A percentile compares a stretch with the other conserved stretches of the same genome.
These are phyloP conservation scores for Colletotrichum simmondsii DNA, from an alignment of 2,329 filamentous ascomycete genomes.

Conservation along the genomic window DNA sequence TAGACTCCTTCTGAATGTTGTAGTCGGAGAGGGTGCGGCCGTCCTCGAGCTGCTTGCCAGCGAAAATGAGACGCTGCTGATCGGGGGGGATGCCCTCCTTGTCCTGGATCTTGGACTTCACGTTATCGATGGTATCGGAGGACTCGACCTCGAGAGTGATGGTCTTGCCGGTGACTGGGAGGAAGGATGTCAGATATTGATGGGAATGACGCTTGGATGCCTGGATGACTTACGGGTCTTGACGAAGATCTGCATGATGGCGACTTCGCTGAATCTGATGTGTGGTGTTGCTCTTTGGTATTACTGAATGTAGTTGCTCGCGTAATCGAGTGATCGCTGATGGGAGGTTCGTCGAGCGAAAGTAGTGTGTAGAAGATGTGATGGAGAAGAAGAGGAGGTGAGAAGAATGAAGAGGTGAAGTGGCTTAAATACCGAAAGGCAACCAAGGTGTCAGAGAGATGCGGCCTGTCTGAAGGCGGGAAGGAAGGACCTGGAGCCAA, in stretches of 20 bases:
- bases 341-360: not conserved
- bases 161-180: slow-evolving; percentile 83
- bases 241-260: slow-evolving; percentile 95
- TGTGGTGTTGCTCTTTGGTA: slow-evolving; percentile 34
- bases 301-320: slow-evolving; percentile 1
- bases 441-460: slow-evolving; percentile 11
- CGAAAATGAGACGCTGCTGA: slow-evolving; percentile 87
- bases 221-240: slow-evolving; percentile 81
- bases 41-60: slow-evolving; percentile 62
- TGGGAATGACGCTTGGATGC: slow-evolving; percentile 46
- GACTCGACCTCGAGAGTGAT: slow-evolving; percentile 85
- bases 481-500: slow-evolving; percentile 13
- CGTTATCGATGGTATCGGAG: slow-evolving; percentile 85
- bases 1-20: slow-evolving; percentile 73
- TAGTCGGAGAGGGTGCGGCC: slow-evolving; percentile 65
- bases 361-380: slow-evolving; percentile 7
- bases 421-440: slow-evolving; percentile 21
- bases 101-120: slow-evolving; percentile 91
- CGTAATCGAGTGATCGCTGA: not conserved
- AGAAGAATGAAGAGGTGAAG: slow-evolving; percentile 11
- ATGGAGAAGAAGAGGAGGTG: slow-evolving; percentile 14
- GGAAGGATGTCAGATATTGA: slow-evolving; percentile 50
- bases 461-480: slow-evolving; percentile 2
- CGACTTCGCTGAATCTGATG: slow-evolving; percentile 43
- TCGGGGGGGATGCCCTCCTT: slow-evolving; percentile 91